Base-by-base conservation (phyloP, 1,284 basidiomycete species). In the Puccinia polysora region DNA sequence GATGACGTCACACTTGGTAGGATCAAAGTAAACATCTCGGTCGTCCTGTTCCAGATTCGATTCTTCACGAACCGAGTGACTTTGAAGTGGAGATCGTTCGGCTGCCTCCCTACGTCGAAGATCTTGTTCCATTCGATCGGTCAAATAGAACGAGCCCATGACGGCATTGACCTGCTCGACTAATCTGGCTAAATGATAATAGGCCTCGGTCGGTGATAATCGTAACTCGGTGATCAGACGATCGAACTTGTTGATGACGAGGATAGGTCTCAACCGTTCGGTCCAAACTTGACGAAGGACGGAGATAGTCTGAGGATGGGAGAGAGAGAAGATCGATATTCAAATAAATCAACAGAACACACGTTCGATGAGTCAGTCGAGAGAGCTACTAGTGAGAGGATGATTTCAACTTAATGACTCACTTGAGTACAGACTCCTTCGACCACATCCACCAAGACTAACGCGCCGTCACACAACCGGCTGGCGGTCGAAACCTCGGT, bases 81-180 rank as follows among this genome's bases (percentile, higher is more conserved):
- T 83, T 2, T 82, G 80, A 0, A 85, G 84, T 69, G 88, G 87
- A 14, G 84, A 83, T 76, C 87, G 85, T 77, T 97, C 92, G 32
- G 90, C 86, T 75, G 90, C 90, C 81, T 97, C 94, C 76, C 89
- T 84, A 91, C 95, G 96, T 20, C 91, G 84, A 49, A 92, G 81
- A 81, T 97, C 94, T 76, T 97, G 93, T 75, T 93, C 91, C 92
- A 98, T 96, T n/a, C 95, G 84, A 75, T 97, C 95, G 0, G 88
- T 86, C 0, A 93, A 92, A 78, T 94, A 98, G 81, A 97, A 96
- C 63, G 87, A 87, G 0, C 96, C 96, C 88, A 97, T 95, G 73
- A 98, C 91, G 0, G 94, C 96, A 78, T 98, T 99, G 32, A 97
- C 95, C 78, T 97, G 91, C 80, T 98, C 96, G 74, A 99, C 91